Base-by-base conservation (phyloP, 345 rosid genomes). In the Moringa oleifera region DNA sequence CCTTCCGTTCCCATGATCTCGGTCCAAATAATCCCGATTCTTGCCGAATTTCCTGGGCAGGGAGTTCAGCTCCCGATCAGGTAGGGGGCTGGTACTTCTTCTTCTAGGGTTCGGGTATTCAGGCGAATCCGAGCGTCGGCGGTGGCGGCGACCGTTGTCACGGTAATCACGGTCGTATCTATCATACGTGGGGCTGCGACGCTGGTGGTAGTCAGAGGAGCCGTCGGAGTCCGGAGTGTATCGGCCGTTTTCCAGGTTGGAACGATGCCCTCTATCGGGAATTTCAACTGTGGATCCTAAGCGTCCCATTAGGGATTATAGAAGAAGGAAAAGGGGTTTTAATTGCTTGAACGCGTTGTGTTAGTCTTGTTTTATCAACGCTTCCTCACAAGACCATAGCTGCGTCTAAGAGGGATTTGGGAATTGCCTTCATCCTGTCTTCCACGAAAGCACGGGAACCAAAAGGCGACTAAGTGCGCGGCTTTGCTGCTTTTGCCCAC, bases 41-140 rank as follows among this genome's bases (percentile, higher is more conserved):
- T 60, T 82, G 55, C 90, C 94, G 28, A 84, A 84, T 31, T 71
- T 68, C 62, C 76, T 82, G 11, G 95, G 90, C 53, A 87, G 76
- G 20, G 83, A 73, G 51, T 78, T 66, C 68, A 74, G 62, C 62
- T 36, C 23, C 53, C 57, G 37, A 56, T 64, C 47, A 18, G 7
- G 63, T n/a, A 16, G 18, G 7, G 74, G 71, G 12, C 13, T 41
- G 12, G 6, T 15, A 23, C 71, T 69, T 28, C 65, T 47, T 33
- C 71, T 55, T 57, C 74, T 66, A 55, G 62, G 72, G 66, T 56
- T 72, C 12, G 6, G 31, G 49, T 22, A 61, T 2, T 52, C 65
- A 0, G 76, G 67, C 16, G 77, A 71, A 55, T 66, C 67, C 10
- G 70, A 68, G 18, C 68, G 71, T 33, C 20, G 18, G 6, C 50